Evolutionary conservation across 2,329 filamentous ascomycete genomes (phyloP).

Genomic region (Purpureocillium takamizusanense): DNA sequence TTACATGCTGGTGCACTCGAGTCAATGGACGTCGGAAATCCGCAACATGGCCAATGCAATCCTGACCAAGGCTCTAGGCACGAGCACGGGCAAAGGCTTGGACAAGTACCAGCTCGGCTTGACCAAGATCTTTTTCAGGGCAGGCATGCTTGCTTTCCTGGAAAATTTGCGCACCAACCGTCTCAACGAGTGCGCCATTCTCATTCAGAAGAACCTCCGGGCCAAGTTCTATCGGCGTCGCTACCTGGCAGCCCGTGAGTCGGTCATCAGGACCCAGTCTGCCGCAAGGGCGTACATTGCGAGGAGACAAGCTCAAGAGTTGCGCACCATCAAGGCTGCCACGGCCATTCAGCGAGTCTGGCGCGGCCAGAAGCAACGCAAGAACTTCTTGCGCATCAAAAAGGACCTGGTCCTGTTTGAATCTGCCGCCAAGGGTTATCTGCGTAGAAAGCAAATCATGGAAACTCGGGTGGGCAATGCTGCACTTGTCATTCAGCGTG

Average conservation of each 20-base stretch:
- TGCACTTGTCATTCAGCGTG: slow-evolving; percentile 79
- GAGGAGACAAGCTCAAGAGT: slow-evolving; percentile 67
- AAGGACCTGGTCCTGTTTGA: slow-evolving; percentile 82
- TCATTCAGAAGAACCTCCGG: slow-evolving; percentile 97
- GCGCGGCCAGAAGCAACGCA: slow-evolving; percentile 85
- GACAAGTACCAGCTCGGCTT: slow-evolving; percentile 97
- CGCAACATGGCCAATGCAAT: slow-evolving; percentile 91
- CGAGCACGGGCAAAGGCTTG: slow-evolving; percentile 60
- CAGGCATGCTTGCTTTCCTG: slow-evolving; percentile 95
- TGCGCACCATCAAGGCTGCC: slow-evolving; percentile 75
- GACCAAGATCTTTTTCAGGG: slow-evolving; percentile 98
- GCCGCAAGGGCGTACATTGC: slow-evolving; percentile 69
- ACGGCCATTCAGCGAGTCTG: slow-evolving; percentile 93
- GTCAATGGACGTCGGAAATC: slow-evolving; percentile 88
- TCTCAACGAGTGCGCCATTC: slow-evolving; percentile 86
- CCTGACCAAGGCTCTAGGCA: slow-evolving; percentile 76
- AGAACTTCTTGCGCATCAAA: slow-evolving; percentile 67
- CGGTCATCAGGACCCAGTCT: slow-evolving; percentile 74
- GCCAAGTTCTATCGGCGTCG: slow-evolving; percentile 91
- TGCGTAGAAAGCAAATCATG: slow-evolving; percentile 85
- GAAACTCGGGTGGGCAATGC: slow-evolving; percentile 91
- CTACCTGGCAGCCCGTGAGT: slow-evolving; percentile 77
- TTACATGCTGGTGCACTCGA: slow-evolving; percentile 92
- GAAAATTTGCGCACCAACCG: slow-evolving; percentile 88
- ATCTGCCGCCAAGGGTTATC: slow-evolving; percentile 82